Conservation (phyloP, 345 rosid genomes). For the Eutrema heterophyllum region DNA sequence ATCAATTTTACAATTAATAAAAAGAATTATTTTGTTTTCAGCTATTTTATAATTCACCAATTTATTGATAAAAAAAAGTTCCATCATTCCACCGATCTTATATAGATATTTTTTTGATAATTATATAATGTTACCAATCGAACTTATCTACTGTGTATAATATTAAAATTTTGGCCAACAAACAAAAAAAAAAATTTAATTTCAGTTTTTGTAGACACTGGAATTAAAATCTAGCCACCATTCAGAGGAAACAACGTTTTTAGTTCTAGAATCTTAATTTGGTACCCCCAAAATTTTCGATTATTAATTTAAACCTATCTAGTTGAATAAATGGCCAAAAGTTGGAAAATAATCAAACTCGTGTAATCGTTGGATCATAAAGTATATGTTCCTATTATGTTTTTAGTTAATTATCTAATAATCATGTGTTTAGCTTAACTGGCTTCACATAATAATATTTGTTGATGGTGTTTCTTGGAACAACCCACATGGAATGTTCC, state of each 20-base stretch:
- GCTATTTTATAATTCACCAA: background rate
- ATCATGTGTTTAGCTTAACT: conserved; percentile 32
- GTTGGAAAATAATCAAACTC: background rate
- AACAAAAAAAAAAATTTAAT: background rate
- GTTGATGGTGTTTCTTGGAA: conserved; percentile 12
- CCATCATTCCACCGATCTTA: background rate
- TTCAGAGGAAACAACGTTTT: background rate
- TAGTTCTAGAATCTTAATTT: conserved; percentile 5
- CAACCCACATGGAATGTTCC: conserved; percentile 33
- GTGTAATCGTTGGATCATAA: conserved; percentile 13
- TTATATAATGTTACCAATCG: background rate
- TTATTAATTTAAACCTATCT: background rate
- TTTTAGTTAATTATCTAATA: conserved; percentile 1
- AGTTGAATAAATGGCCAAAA: background rate
- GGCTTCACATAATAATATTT: conserved; percentile 15
- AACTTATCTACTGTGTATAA: no score
- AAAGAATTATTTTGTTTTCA: background rate
- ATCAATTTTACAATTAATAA: background rate
- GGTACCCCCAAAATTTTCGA: background rate
- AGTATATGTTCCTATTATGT: background rate
- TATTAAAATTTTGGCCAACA: background rate
- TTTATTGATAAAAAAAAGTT: background rate
- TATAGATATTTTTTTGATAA: background rate
- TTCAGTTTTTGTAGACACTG: background rate
- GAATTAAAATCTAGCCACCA: background rate